Conservation (phyloP, 2,329 filamentous ascomycete genomes). For the Penicillium sp. region DNA sequence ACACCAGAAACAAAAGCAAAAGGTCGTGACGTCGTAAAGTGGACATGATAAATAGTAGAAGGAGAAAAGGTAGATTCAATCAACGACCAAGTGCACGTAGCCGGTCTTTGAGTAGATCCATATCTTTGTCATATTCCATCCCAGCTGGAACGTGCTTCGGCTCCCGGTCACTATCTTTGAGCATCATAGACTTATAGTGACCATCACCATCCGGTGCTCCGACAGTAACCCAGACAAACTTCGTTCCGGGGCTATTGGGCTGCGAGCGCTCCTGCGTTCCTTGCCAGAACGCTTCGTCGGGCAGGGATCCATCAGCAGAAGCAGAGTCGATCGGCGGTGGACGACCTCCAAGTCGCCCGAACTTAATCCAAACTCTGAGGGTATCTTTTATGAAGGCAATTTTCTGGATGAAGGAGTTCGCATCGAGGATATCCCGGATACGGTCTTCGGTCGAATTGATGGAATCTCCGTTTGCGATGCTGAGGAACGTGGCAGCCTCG, state of each 20-base stretch:
- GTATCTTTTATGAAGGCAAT: slow-evolving; percentile 43
- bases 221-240: slow-evolving; percentile 53
- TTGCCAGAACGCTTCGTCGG: slow-evolving; percentile 40
- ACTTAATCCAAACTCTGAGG: slow-evolving; percentile 41
- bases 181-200: slow-evolving; percentile 40
- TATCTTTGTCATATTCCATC: slow-evolving; percentile 26
- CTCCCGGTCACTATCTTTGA: slow-evolving; percentile 27
- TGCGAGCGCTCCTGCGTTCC: slow-evolving; percentile 42
- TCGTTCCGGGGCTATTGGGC: slow-evolving; percentile 46
- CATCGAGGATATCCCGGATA: slow-evolving; percentile 44
- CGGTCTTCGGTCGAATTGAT: slow-evolving; percentile 36
- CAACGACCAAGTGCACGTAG: slow-evolving; percentile 26
- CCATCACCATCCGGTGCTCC: slow-evolving; percentile 49
- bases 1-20: slow-evolving; percentile 5
- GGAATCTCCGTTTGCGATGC: slow-evolving; percentile 38
- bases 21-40: slow-evolving; percentile 28
- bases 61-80: slow-evolving; percentile 9
- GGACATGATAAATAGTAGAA: slow-evolving; percentile 10
- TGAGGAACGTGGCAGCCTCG: slow-evolving; percentile 41
- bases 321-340: slow-evolving; percentile 17
- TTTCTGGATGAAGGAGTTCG: slow-evolving; percentile 46
- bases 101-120: slow-evolving; percentile 31
- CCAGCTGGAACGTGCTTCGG: slow-evolving; percentile 15
- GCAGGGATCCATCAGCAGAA: slow-evolving; percentile 12
- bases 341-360: slow-evolving; percentile 39